Base-by-base conservation (phyloP, 768 basidiomycete genomes). In the Suillus bovinus region DNA sequence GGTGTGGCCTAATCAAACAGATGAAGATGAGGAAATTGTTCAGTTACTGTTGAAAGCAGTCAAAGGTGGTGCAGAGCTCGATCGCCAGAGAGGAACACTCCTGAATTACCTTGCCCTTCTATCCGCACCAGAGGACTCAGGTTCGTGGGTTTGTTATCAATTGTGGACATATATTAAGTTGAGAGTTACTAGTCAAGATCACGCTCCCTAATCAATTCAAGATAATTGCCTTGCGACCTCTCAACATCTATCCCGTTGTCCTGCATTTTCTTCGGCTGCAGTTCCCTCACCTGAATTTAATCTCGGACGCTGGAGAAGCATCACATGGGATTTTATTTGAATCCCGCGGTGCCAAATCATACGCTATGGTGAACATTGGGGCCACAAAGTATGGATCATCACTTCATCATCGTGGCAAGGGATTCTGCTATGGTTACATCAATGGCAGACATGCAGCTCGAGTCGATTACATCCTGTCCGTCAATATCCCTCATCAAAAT, bases 401-500 rank as follows among this genome's bases (percentile, higher is more conserved):
- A 4, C 42, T 42, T 42, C 42, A 42, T 42, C 42, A n/a, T 20
- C 9, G n/a, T 3, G 9, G 42, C 20, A 42, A 42, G 42, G 42
- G 42, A 42, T 42, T 42, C n/a, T 42, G 42, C 42, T 42, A n/a
- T 42, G 42, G n/a, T 42, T 34, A 53, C 5, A 11, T 53, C 52
- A 11, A 29, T n/a, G n/a, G 52, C 34, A 53, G 52, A 53, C 34
- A 53, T 29, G 17, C 52, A 53, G 52, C 52, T 53, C 52, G n/a
- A 53, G 52, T 53, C 24, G 10, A 29, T n/a, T 29, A 29, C 52
- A 53, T 29, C 42, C 42, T 42, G 42, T 42, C n/a, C 10, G 42
- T 42, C n/a, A n/a, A 20, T 42, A 42, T 42, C 42, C 42, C 42
- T 42, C n/a, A 42, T n/a, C 9, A 42, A 42, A 42, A n/a, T 42